Base-by-base conservation (phyloP, 257 asterid species). In the Penstemon davidsonii region DNA sequence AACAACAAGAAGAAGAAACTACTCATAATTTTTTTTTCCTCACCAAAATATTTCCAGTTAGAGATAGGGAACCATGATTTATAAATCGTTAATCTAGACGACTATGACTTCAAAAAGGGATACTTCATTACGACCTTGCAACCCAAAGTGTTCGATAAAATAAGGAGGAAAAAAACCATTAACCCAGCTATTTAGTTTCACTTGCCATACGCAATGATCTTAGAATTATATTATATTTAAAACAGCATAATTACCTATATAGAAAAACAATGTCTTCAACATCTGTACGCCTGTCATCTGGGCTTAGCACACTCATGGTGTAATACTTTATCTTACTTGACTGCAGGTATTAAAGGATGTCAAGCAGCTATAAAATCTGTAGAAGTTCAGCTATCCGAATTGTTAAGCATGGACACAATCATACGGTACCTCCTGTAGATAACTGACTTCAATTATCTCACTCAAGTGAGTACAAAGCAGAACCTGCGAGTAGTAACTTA, bases 231-330 rank as follows among this genome's bases (percentile, higher is more conserved):
- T 54, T 49, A 46, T 45, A 45, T 59, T 8, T 59, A 54, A 51
- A 64, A 66, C 18, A 62, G 65, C 69, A 58, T 18, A 63, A 33
- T 19, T 80, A 93, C 99, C 95, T 87, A 67, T 90, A 93, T 41
- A 93, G 67, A 73, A 93, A 93, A 58, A 87, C 95, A 63, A 90
- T 83, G 77, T 93, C 97, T 58, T 88, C 97, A 57, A 80, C 82
- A 62, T 80, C 87, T 9, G 85, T 73, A 75, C 82, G 60, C 62
- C 69, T 78, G 55, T 83, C 81, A 39, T 85, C 86, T 18, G 90
- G 95, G 82, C 94, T 85, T 64, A 93, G 86, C 82, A 93, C 96
- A 50, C 99, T 93, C 99, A 93, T 93, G 71, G 97, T 90, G 76
- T 82, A 88, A 81, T 74, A 83, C 87, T 85, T 87, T 84, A 90